These are phyloP conservation scores for Plasmodium gonderi DNA, from an alignment of 169 alveolate genomes.

Conservation along the genomic window DNA sequence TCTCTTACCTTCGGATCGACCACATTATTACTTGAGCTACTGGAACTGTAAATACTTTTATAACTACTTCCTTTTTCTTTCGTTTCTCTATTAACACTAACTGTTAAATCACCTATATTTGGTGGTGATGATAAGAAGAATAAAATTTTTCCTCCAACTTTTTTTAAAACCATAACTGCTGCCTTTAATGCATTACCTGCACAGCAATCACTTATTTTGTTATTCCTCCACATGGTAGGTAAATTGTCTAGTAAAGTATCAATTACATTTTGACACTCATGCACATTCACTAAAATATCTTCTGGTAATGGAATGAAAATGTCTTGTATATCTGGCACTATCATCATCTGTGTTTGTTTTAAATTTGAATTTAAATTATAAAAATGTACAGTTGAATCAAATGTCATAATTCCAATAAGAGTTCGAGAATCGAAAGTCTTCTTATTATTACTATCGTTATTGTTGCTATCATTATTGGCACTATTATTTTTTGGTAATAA, in stretches of 20 bases:
- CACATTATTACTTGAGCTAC: constrained; percentile 63
- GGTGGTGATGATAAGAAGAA: constrained; percentile 89
- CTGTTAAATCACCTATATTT: constrained; percentile 88
- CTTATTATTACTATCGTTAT: constrained; percentile 14
- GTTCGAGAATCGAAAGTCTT: constrained; percentile 88
- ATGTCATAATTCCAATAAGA: constrained; percentile 94
- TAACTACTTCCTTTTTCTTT: constrained; percentile 74
- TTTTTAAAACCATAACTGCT: constrained; percentile 92
- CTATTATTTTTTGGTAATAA: constrained; percentile 30
- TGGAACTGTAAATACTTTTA: constrained; percentile 64
- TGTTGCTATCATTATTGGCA: constrained; percentile 27
- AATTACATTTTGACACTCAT: constrained; percentile 83
- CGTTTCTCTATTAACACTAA: constrained; percentile 80
- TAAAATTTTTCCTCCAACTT: constrained; percentile 95
- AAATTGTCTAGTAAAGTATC: constrained; percentile 85
- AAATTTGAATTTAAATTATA: constrained; percentile 88
- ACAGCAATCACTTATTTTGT: constrained; percentile 87
- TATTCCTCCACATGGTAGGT: constrained; percentile 91
- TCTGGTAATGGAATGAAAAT: constrained; percentile 95
- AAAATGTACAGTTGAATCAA: constrained; percentile 95
- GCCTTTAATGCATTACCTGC: constrained; percentile 92
- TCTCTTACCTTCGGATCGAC: constrained; percentile 78
- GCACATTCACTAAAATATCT: constrained; percentile 89
- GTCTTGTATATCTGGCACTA: constrained; percentile 93
- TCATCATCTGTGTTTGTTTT: constrained; percentile 93